Conservation (phyloP, 768 basidiomycete species). For the Russula sp. region DNA sequence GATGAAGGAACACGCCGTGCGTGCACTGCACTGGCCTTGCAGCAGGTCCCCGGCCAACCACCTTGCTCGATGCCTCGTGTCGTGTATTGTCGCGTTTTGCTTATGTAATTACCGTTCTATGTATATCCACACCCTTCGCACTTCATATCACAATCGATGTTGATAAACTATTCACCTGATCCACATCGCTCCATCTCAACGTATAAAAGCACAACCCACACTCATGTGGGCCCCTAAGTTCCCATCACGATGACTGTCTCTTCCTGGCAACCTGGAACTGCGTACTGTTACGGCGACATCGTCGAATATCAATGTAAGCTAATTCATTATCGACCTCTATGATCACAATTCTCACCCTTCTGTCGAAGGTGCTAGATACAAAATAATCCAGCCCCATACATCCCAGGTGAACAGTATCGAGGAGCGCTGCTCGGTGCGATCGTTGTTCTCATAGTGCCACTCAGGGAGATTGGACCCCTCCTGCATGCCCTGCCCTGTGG, state of each 20-base stretch:
- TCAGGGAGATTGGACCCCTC: constrained; percentile 65
- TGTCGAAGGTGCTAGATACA: constrained; percentile 49
- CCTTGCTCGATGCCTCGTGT: constrained; percentile 1
- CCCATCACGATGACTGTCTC: constrained; percentile 35
- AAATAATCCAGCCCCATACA: constrained; percentile 64
- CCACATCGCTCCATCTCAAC: not conserved
- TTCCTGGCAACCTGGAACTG: constrained; percentile 57
- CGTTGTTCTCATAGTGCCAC: not conserved
- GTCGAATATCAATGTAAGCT: constrained; percentile 43
- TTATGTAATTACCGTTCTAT: constrained; percentile 1
- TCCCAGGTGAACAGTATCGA: constrained; percentile 46
- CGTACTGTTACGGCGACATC: constrained; percentile 48
- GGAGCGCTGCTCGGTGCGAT: not conserved
- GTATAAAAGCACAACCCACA: not conserved
- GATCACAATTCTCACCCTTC: not conserved
- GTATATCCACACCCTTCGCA: not conserved
- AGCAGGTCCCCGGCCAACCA: not conserved
- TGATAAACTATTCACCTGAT: not conserved
- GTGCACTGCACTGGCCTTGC: constrained; percentile 1
- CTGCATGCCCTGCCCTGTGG: constrained; percentile 61
- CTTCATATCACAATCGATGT: not conserved
- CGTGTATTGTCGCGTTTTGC: not conserved
- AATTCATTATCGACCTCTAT: constrained; percentile 11
- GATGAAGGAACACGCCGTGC: constrained; percentile 1
- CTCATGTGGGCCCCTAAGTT: not conserved